These are phyloP conservation scores for Exophiala sp. DNA, from an alignment of 2,329 filamentous ascomycete genomes.

Conservation along the genomic window DNA sequence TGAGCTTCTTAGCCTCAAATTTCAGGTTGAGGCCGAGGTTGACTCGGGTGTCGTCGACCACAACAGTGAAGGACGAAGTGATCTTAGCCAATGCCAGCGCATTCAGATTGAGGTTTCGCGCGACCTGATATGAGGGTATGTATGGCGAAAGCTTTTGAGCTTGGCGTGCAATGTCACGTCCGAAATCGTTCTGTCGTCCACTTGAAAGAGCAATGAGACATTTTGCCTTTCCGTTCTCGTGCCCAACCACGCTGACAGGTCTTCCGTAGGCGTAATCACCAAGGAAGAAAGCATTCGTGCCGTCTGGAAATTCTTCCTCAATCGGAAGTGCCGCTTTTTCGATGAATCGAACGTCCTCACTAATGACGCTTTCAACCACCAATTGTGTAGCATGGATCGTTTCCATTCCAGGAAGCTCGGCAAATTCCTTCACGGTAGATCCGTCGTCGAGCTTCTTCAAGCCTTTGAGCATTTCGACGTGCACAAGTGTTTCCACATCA, in stretches of 20 bases:
- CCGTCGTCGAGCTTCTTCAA: conserved; percentile 86
- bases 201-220: conserved; percentile 72
- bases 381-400: conserved; percentile 88
- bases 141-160: conserved; percentile 72
- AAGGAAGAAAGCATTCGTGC: conserved; percentile 83
- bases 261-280: conserved; percentile 91
- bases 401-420: conserved; percentile 76
- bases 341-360: conserved; percentile 88
- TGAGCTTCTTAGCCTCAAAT: conserved; percentile 91
- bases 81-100: conserved; percentile 90
- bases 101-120: conserved; percentile 75
- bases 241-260: conserved; percentile 75
- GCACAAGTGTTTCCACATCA: conserved; percentile 79
- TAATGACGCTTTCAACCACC: conserved; percentile 83
- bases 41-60: conserved; percentile 73
- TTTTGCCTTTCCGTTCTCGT: conserved; percentile 71
- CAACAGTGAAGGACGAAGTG: conserved; percentile 87
- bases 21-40: conserved; percentile 95
- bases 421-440: conserved; percentile 89
- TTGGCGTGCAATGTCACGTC: conserved; percentile 66
- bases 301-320: conserved; percentile 83
- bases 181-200: conserved; percentile 75
- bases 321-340: conserved; percentile 85
- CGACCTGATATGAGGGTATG: conserved; percentile 82
- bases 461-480: conserved; percentile 91